A percentile compares a stretch with the other conserved stretches of the same genome.
Conservation (phyloP, 2,329 filamentous ascomycete genomes). For the Diaporthe aspalathi region DNA sequence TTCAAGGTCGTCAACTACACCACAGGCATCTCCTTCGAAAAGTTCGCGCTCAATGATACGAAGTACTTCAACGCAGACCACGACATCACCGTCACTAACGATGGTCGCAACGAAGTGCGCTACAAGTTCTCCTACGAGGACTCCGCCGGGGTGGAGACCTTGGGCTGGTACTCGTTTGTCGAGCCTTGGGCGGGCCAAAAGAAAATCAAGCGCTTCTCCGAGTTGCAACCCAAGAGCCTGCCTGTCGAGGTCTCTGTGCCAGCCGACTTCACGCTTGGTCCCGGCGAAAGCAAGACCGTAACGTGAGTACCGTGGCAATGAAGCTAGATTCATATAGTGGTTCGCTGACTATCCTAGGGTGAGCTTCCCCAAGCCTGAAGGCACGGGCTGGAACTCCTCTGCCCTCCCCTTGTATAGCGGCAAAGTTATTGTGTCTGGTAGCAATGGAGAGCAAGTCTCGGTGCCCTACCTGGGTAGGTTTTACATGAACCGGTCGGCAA, state of each 20-base stretch:
- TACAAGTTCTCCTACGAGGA: slow-evolving; percentile 49
- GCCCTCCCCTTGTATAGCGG: slow-evolving; percentile 51
- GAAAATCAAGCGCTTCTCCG: slow-evolving; percentile 39
- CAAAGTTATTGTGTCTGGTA: slow-evolving; percentile 47
- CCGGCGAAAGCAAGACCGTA: slow-evolving; percentile 16
- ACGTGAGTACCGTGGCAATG: not conserved
- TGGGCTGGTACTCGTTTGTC: slow-evolving; percentile 35
- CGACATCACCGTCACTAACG: slow-evolving; percentile 51
- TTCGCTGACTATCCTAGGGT: not conserved
- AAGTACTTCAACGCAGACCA: slow-evolving; percentile 50
- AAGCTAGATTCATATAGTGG: too few relatives aligned
- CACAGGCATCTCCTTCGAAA: slow-evolving; percentile 51
- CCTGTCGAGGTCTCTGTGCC: slow-evolving; percentile 32
- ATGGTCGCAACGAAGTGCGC: slow-evolving; percentile 48
- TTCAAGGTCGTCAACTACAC: slow-evolving; percentile 54
- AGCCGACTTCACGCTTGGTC: not conserved
- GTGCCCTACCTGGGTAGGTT: slow-evolving; percentile 48
- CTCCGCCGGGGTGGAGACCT: slow-evolving; percentile 52
- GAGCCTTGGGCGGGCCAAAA: slow-evolving; percentile 24
- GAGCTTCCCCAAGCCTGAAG: slow-evolving; percentile 11
- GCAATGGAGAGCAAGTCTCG: slow-evolving; percentile 48
- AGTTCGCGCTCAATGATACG: slow-evolving; percentile 59
- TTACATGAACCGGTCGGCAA: not conserved
- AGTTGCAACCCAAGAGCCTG: slow-evolving; percentile 40
- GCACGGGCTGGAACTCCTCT: slow-evolving; percentile 43